Percentiles rank a stretch among this genome's conserved stretches.
Evolutionary conservation across 2,329 filamentous ascomycete species (phyloP).

Genomic region (Diaporthe sp.): DNA sequence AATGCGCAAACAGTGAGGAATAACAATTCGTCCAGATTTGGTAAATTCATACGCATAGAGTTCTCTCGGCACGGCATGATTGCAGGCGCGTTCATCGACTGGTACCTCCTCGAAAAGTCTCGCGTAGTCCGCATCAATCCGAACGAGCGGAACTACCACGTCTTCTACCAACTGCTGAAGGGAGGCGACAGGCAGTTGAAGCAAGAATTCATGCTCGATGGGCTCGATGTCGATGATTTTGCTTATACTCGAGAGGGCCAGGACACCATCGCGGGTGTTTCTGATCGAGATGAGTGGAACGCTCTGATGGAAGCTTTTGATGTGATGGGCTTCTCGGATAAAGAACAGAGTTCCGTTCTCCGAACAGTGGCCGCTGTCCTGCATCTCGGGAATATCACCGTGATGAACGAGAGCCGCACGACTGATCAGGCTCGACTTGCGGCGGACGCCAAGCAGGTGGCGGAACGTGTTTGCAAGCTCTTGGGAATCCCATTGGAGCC

Average conservation of each 20-base stretch:
- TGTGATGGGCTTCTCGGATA: constrained; percentile 91
- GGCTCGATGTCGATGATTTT: constrained; percentile 86
- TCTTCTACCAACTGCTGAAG: constrained; percentile 95
- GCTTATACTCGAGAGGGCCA: constrained; percentile 93
- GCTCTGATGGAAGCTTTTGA: constrained; percentile 91
- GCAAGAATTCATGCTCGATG: constrained; percentile 81
- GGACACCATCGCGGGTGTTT: constrained; percentile 90
- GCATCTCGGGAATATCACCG: constrained; percentile 91
- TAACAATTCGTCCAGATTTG: constrained; percentile 98
- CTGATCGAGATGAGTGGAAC: constrained; percentile 92
- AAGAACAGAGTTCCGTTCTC: constrained; percentile 87
- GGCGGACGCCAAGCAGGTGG: constrained; percentile 80
- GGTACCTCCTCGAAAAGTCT: constrained; percentile 99
- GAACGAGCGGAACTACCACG: constrained; percentile 94
- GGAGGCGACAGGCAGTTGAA: constrained; percentile 83
- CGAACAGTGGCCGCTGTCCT: constrained; percentile 91
- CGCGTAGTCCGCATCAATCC: constrained; percentile 90
- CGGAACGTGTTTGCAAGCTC: constrained; percentile 84
- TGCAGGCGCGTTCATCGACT: constrained; percentile 96
- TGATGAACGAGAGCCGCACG: constrained; percentile 90
- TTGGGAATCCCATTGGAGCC: constrained; percentile 87
- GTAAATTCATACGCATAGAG: constrained; percentile 98
- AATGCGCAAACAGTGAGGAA: constrained; percentile 98
- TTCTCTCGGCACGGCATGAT: constrained; percentile 92
- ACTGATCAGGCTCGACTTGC: constrained; percentile 91